Base-by-base conservation (phyloP, 129 eudicot genomes). In the Smallanthus sonchifolius region DNA sequence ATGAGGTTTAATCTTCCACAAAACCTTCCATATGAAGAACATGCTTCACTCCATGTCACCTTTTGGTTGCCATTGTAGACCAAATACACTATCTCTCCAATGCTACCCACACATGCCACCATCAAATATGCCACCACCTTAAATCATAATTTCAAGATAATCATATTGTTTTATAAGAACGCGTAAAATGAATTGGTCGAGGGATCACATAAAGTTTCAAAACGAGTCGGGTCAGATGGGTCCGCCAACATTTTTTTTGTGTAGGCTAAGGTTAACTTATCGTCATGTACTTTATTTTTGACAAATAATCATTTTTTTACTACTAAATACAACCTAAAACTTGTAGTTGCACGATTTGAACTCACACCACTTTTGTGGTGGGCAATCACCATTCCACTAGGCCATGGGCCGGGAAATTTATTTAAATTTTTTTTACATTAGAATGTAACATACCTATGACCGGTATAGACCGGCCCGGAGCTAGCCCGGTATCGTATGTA, bases 31-130 rank as follows among this genome's bases (percentile, higher is more conserved):
- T 83, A 95, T 13, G 97, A 75, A 65, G 61, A 73, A 73, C 99
- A 95, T 24, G 91, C 99, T 80, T 87, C 87, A 88, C 99, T 91
- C 99, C 97, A 95, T 61, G 97, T 48, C 30, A 95, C 96, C 54
- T 64, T 67, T 51, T 49, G 85, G 83, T 84, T 91, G 17, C 99
- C 99, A 62, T 91, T 77, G 73, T 88, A 83, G 11, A 82, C 91
- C 83, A 95, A 87, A 74, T 95, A 86, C n/a, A 84, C 62, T 59
- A 89, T 79, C 82, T 91, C 96, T 38, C 48, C 85, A 44, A 85
- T 47, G 75, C 93, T 87, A 39, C 88, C 89, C 69, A 81, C 84
- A 77, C 96, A 88, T 78, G 97, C 93, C 55, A 88, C 84, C 96
- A 91, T 80, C 62, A 95, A 66, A 72, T 95, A 95, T 0, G 99